Base-by-base conservation (phyloP, 768 basidiomycete species). In the Phanerodontia chrysosporium region DNA sequence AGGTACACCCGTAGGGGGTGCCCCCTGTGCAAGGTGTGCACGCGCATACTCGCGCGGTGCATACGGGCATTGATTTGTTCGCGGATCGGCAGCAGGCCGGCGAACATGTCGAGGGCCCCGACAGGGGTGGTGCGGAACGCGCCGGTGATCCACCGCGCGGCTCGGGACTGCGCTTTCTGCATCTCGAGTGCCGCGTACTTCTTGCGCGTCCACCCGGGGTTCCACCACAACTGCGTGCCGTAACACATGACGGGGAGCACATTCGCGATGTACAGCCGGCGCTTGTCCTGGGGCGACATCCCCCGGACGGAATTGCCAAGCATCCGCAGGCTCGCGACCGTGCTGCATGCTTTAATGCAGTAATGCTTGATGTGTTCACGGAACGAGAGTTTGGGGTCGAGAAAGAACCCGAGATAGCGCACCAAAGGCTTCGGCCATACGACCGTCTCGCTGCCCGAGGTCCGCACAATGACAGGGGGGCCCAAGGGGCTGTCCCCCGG, bases 231-330 rank as follows among this genome's bases (percentile, higher is more conserved):
- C 28, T 58, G 57, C 1, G 54, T 49, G 1, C 66, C 64, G 27
- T 67, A 67, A 16, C 51, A 51, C 53, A 66, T 57, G 14, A 66
- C 30, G 1, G 63, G 63, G 2, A 66, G 18, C 1, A 64, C 58
- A 29, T 64, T 62, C 3, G 58, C 32, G 25, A 62, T 61, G 48
- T 66, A 66, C n/a, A 66, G 55, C 3, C 48, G 36, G 12, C 65
- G 27, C 36, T 62, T 60, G 28, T 64, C 46, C 5, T 18, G 22
- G 10, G 63, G 63, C 14, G 57, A 45, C 44, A 66, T 16, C 16
- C 65, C 64, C 22, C 59, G 45, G 1, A 61, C 28, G 2, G 63
- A 64, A 48, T 66, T 66, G 18, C 65, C 63, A 7, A 67, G 55
- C 58, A 63, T 58, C 1, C 48, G 51, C 25, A 64, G 29, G 0